These are phyloP conservation scores for Galerina marginata DNA, from an alignment of 768 basidiomycete genomes.

Conservation along the genomic window DNA sequence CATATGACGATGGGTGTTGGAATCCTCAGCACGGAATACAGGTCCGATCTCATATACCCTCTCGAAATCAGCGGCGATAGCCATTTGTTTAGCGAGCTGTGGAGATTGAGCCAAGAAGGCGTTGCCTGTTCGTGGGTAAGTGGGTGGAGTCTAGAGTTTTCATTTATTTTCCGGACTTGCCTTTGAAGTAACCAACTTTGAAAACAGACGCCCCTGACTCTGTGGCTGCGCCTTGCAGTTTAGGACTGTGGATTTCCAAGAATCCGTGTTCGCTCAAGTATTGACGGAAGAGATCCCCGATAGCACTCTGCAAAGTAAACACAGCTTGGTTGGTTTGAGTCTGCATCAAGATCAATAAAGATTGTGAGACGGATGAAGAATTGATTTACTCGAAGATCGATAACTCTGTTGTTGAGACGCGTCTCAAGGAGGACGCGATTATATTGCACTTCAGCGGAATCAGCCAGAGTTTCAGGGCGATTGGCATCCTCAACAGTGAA, in stretches of 20 bases:
- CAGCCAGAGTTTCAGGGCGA: slow-evolving; percentile 77
- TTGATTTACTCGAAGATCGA: slow-evolving; percentile 85
- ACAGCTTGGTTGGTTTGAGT: slow-evolving; percentile 96
- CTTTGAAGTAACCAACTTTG: slow-evolving; percentile 98
- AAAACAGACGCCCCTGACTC: slow-evolving; percentile 97
- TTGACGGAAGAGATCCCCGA: slow-evolving; percentile 86
- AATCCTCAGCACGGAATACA: slow-evolving; percentile 97
- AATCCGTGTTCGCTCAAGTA: slow-evolving; percentile 79
- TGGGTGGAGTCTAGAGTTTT: background rate
- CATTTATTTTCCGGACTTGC: slow-evolving; percentile 39
- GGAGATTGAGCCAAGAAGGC: slow-evolving; percentile 97
- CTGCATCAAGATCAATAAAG: slow-evolving; percentile 42
- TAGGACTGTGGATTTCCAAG: slow-evolving; percentile 96
- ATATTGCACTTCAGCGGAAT: slow-evolving; percentile 61
- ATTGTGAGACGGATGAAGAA: background rate
- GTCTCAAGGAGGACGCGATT: slow-evolving; percentile 91
- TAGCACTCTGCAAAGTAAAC: slow-evolving; percentile 89
- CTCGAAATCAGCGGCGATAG: slow-evolving; percentile 97
- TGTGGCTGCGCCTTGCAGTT: slow-evolving; percentile 95
- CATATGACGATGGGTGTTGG: slow-evolving; percentile 96
- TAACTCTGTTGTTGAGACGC: slow-evolving; percentile 89
- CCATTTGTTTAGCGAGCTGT: slow-evolving; percentile 99
- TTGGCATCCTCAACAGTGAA: slow-evolving; percentile 94
- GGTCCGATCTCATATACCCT: slow-evolving; percentile 96
- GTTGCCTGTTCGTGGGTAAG: slow-evolving; percentile 52